Base-by-base conservation (phyloP, 2,329 filamentous ascomycete genomes). In the Bertia moriformis region DNA sequence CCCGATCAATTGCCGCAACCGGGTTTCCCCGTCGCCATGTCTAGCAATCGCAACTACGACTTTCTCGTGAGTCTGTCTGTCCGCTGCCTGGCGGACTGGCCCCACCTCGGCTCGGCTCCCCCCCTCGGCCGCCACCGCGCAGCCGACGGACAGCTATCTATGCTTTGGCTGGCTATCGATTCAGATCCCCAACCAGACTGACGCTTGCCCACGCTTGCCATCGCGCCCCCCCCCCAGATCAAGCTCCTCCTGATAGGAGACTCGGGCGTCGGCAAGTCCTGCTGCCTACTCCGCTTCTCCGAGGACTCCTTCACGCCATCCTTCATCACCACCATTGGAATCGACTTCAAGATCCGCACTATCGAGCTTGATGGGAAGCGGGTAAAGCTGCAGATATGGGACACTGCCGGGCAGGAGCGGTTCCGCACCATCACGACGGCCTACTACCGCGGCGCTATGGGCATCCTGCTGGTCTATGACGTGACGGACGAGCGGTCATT, bases 311-410 rank as follows among this genome's bases (percentile, higher is more conserved):
- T 94, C 67, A 95, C 88, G 40, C 88, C 88, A 33, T 93, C 86
- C 51, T 95, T 94, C 71, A 95, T 95, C 70, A 94, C 88, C 45
- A 98, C 91, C 46, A 98, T 98, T 63, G 91, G 91, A 51, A 96
- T 98, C 68, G 91, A 98, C 67, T 98, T 98, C 71, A 98, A 98
- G 74, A 98, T 98, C 59, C 78, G 91, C 49, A 98, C 91, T 48
- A 98, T 98, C 66, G 91, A 98, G 66, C 72, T 98, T 50, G 91
- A 98, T 65, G 89, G 89, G 59, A 98, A 98, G 76, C 77, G 89
- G 46, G 91, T 98, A 54, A 98, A 98, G 73, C 68, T 98, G 58
- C 91, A 98, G 69, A 98, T 98, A 65, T 98, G 91, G 91, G 91
- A 98, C 58, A 98, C 91, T 18, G 91, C 91, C 40, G 91, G 91